Base-by-base conservation (phyloP, 495 filamentous ascomycete genomes). In the Endocarpon pusillum region DNA sequence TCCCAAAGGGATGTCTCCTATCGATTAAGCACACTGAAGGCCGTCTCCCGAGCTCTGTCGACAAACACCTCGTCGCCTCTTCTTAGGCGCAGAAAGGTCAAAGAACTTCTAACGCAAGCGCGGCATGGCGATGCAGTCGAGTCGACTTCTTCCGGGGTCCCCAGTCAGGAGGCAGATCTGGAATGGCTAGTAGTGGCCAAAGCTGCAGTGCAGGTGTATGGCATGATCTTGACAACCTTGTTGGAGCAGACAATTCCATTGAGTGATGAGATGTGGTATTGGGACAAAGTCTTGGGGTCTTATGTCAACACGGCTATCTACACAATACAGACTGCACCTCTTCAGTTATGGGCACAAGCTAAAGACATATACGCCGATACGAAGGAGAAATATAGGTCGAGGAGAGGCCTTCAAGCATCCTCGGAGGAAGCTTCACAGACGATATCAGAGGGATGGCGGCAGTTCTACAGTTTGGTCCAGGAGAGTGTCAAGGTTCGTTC, bases 101-200 rank as follows among this genome's bases (percentile, higher is more conserved):
- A 62, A 32, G 46, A 47, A 2, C 45, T 86, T 11, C 64, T 93
- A 2, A 45, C 64, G 5, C 60, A 76, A 36, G 73, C 77, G 2
- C 25, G 47, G 67, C 47, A 39, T 11, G 35, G 29, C 21, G 37
- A 45, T 17, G 29, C 42, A 2, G 37, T 37, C 11, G 32, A 41
- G 19, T 24, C 40, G 12, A 44, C 42, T 19, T n/a, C n/a, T n/a
- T n/a, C n/a, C n/a, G n/a, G n/a, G n/a, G n/a, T n/a, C n/a, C n/a
- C n/a, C n/a, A 46, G 58, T 15, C 72, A 77, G 47, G 73, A 80
- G 45, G 55, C 64, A 20, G 80, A 94, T 38, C 60, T 92, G 36
- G 74, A 89, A 53, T 96, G 89, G 89, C 53, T 93, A 17, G 56
- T 93, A 16, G 66, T 83, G 6, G 75, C 74, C 46, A 97, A 94